These are phyloP conservation scores for Juglanconis oblonga DNA, from an alignment of 2,329 filamentous ascomycete genomes.

Conservation along the genomic window DNA sequence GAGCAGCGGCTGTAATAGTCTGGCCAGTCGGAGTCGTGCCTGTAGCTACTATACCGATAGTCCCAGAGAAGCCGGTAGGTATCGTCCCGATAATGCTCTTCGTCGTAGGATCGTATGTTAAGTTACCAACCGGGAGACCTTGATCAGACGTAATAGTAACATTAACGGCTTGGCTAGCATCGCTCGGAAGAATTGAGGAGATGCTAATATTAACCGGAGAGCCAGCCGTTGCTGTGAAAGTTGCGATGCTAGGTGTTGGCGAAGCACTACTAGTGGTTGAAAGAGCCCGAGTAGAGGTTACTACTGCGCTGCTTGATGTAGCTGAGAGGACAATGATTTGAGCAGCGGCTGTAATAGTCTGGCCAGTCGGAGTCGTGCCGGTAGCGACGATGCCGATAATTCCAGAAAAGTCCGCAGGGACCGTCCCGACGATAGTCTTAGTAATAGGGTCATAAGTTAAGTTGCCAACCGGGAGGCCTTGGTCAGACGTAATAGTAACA, in stretches of 20 bases:
- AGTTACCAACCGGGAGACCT: no score
- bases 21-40: background rate
- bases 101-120: background rate
- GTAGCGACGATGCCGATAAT: background rate
- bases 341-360: background rate
- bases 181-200: background rate
- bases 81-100: background rate
- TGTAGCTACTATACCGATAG: background rate
- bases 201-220: background rate
- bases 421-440: background rate
- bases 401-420: background rate
- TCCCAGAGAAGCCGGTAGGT: background rate
- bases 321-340: background rate
- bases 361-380: background rate
- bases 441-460: background rate
- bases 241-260: no score
- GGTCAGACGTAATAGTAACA: no score
- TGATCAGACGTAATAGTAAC: background rate
- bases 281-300: no score
- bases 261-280: no score
- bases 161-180: background rate
- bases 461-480: no score
- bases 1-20: background rate
- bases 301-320: no score
- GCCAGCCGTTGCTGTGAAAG: no score